Base-by-base conservation (phyloP, 2,329 filamentous ascomycete genomes). In the Monosporascus cannonballus region DNA sequence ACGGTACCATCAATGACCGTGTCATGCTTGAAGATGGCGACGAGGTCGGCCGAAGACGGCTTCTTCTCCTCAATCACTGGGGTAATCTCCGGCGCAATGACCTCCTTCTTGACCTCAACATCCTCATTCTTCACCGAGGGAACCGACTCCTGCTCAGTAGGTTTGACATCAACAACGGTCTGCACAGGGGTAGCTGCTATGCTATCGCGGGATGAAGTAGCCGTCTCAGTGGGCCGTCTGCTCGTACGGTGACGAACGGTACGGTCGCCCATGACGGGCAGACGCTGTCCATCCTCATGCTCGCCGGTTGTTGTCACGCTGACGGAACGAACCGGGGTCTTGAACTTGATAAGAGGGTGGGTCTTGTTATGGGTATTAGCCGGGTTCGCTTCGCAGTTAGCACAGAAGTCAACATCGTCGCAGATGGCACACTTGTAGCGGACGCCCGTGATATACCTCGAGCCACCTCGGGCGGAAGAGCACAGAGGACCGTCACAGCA, bases 351-450 rank as follows among this genome's bases (percentile, higher is more conserved):
- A 62, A 99, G 76, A 27, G 94, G 94, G 64, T 99, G 94, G n/a
- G 92, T 96, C 71, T 85, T 86, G 77, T 97, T 96, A 76, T 99
- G 94, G 22, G 75, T 76, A 70, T 95, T 93, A 58, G 78, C 77
- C 7, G 94, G 94, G 63, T 85, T 85, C 48, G 93, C 90, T 74
- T 99, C 95, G 73, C 94, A 99, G 66, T 83, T 88, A 66, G 89
- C 90, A 69, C 94, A 99, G 76, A 96, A 96, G 72, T 99, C 94
- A 36, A 87, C 87, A 69, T 99, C 92, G 65, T 95, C 80, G 76
- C 94, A 99, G 52, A 99, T 87, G 50, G 93, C 90, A 68, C 94
- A 99, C 83, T 99, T 99, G 81, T 94, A 99, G 58, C 94, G 89
- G 55, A 87, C 81, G 49, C 94, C 95, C 51, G 80, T 79, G 64